These are phyloP conservation scores for Mycosphaerelloides madeirae DNA, from an alignment of 2,329 filamentous ascomycete genomes.

Conservation along the genomic window DNA sequence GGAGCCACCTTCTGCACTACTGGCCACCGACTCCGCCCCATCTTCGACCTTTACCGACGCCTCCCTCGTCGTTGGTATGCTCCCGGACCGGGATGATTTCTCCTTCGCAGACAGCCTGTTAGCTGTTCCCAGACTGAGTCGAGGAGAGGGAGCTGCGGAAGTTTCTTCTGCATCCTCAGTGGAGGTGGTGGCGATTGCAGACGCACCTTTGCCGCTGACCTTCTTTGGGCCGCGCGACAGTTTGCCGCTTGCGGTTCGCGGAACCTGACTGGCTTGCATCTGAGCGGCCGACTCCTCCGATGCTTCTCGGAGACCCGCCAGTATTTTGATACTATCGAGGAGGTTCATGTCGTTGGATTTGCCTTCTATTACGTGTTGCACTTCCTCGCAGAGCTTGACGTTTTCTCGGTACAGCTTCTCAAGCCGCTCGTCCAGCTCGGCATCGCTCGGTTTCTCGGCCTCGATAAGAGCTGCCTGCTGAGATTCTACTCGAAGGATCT, in stretches of 20 bases:
- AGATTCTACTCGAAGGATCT: slow-evolving; percentile 34
- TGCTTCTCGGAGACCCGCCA: slow-evolving; percentile 45
- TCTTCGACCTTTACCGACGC: slow-evolving; percentile 50
- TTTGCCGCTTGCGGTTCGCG: slow-evolving; percentile 26
- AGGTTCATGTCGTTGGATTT: slow-evolving; percentile 40
- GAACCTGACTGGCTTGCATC: slow-evolving; percentile 25
- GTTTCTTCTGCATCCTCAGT: slow-evolving; percentile 28
- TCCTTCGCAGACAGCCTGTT: slow-evolving; percentile 32
- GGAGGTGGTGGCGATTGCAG: slow-evolving; percentile 14
- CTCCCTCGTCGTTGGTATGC: slow-evolving; percentile 44
- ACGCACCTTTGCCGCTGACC: slow-evolving; percentile 17
- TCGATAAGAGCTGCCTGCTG: slow-evolving; percentile 32
- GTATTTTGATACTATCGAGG: slow-evolving; percentile 41
- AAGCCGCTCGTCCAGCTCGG: slow-evolving; percentile 42
- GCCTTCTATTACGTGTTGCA: slow-evolving; percentile 40
- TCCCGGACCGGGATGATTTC: slow-evolving; percentile 36
- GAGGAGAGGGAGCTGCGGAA: slow-evolving; percentile 32
- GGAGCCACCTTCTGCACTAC: slow-evolving; percentile 40
- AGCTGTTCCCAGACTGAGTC: slow-evolving; percentile 23
- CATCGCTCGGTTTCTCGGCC: slow-evolving; percentile 26
- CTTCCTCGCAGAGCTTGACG: slow-evolving; percentile 45
- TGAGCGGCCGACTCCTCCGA: slow-evolving; percentile 39
- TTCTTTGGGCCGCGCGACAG: slow-evolving; percentile 25
- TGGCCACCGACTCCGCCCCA: slow-evolving; percentile 39
- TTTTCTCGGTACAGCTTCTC: slow-evolving; percentile 46